Base-by-base conservation (phyloP, 129 eudicot species). In the Centaurea solstitialis region DNA sequence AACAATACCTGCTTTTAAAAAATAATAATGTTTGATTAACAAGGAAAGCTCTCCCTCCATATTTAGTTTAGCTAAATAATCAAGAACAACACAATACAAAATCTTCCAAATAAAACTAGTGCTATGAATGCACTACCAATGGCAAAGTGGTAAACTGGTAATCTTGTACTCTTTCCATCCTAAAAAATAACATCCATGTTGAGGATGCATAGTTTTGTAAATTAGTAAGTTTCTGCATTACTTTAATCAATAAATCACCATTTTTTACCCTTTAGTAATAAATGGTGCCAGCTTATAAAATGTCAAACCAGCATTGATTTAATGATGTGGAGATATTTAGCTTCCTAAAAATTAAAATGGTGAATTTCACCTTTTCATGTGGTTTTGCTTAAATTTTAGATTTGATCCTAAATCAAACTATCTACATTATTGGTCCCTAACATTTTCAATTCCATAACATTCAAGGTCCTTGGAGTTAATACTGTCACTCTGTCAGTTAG, bases 81-180 rank as follows among this genome's bases (percentile, higher is more conserved):
- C 20, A 59, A 74, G 71, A 40, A 73, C 12, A 69, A 20, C 15
- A 53, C 28, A 26, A 37, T 15, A 75, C 9, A 77, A 9, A 17
- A 77, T 65, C 62, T 50, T 15, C 62, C 20, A 50, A 13, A 5
- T 20, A 50, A 13, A 43, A 9, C 15, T 50, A 50, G 21, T 15
- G 62, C 62, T 15, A 30, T 28, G n/a, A 59, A 33, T 59, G 70
- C 13, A 11, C 28, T 24, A 26, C 47, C 45, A 41, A 43, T 5
- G 30, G 75, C 69, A 78, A 47, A 69, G 76, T 47, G n/a, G n/a
- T n/a, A n/a, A n/a, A n/a, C n/a, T n/a, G 68, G 53, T 6, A 13
- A 17, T 15, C n/a, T 15, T 50, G 20, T 50, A 13, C 62, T 50
- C 62, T 13, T 50, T 50, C 21, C 62, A 0, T 13, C 7, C 62